Evolutionary conservation across 371 early-diverging fungal species (phyloP), one percentile per base, ranked within the genome.

Genomic region (Mortierella sp.): DNA sequence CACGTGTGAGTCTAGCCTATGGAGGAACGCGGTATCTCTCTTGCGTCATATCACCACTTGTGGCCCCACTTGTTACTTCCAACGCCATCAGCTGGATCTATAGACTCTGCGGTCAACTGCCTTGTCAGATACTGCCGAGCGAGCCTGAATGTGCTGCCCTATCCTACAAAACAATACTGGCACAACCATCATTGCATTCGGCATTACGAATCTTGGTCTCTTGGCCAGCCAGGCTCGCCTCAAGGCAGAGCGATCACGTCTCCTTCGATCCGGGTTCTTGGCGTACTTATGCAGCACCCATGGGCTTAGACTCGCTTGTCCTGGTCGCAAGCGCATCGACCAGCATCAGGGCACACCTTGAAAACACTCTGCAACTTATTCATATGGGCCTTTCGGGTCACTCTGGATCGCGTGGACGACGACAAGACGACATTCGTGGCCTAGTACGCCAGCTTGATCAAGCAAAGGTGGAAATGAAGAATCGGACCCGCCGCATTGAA

Each of bases 331-430:
- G 41, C 16, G 2, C 23, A 3, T 14, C 54, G 13, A 14, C 28
- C 12, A 59, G 18, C 27, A 19, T 59, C 46, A 59, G 39, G 28
- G 24, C 42, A 14, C 47, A 64, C 6, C 50, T 64, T 14, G 23
- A 45, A 8, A 71, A 64, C 53, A 64, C 49, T 9, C 13, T 55
- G 3, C 65, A 64, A 18, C 60, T 71, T 34, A 26, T 47, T 23
- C 56, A 51, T 3, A 64, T 71, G 60, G 71, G 71, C 1, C 39
- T 64, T 42, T 47, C 71, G 16, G 41, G 46, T 19, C 9, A 27
- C 12, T 19, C 47, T 13, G 38, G n/a, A 5, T n/a, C 51, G 0
- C 34, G 30, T 18, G 63, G 58, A 27, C 27, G 9, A 24, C 60
- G 8, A 0, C 54, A 52, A 19, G 41, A 38, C 19, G 19, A 23